Base-by-base conservation (phyloP, 441 rosid genomes). In the Pelargonium australe region DNA sequence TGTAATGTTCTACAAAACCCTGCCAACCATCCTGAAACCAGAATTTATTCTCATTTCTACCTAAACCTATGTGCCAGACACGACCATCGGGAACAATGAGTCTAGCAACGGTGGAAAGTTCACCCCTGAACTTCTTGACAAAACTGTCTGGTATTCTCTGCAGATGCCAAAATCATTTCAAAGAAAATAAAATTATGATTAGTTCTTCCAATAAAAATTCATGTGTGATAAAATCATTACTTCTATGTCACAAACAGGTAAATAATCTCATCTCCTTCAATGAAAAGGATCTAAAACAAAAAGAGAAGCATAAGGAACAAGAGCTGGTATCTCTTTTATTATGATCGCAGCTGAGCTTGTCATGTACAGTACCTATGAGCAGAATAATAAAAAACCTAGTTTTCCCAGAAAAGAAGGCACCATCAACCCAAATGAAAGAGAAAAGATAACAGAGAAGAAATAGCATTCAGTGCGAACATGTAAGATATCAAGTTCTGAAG, bases 21-120 rank as follows among this genome's bases (percentile, higher is more conserved):
- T 84, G 90, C 99, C 98, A 95, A 65, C 91, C 97, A 57, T 89
- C 95, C 71, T 87, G 86, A 79, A 95, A 87, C 98, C 97, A 95
- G 63, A 86, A 79, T 79, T 86, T 92, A 86, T 86, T 81, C 60
- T 90, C 93, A 49, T 75, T 80, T 85, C 86, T 89, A 72, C 77
- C 78, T 73, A 95, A 83, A 73, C 97, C 97, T 45, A 90, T 86
- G 47, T 85, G 95, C 81, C 93, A 92, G 74, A 86, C 84, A 73
- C 81, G 95, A 80, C 99, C 98, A 75, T 86, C 94, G 34, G 97
- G 95, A 71, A 89, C 93, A 66, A 85, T 86, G 79, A 92, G 92
- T 45, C 89, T 89, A 67, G 85, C 96, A 75, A 85, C 86, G 70
- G 81, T 79, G 10, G 95, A 77, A 14, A 95, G 86, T 75, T 92